Percentiles rank a stretch among this genome's conserved stretches.
These are phyloP conservation scores for Botrytis hyacinthi DNA, from an alignment of 2,329 filamentous ascomycete genomes.

Conservation along the genomic window DNA sequence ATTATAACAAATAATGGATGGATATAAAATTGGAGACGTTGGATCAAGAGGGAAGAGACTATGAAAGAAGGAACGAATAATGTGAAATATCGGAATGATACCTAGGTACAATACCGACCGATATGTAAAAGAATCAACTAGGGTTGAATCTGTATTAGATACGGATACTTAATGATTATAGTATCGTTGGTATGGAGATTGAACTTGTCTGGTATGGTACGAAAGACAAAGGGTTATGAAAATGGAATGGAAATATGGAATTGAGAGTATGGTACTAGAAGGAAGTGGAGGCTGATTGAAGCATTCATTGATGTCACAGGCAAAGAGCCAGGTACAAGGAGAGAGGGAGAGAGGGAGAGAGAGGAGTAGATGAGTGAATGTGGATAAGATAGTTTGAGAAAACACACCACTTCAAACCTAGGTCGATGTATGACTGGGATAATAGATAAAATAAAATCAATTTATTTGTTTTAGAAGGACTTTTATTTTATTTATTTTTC, in stretches of 20 bases:
- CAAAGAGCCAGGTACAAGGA: slow-evolving; percentile 17
- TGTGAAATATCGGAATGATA: slow-evolving; percentile 16
- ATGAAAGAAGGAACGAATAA: slow-evolving; percentile 16
- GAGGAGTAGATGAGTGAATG: neutral
- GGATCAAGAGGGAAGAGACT: neutral
- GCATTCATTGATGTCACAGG: slow-evolving; percentile 22
- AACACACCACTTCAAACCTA: neutral
- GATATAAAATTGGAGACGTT: slow-evolving; percentile 16
- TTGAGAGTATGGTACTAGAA: neutral
- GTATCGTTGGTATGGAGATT: slow-evolving; percentile 9
- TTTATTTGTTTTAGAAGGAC: neutral
- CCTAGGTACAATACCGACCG: slow-evolving; percentile 6
- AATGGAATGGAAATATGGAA: neutral
- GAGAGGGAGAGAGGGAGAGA: neutral
- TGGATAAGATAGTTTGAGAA: slow-evolving; percentile 4
- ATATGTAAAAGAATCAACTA: slow-evolving; percentile 15
- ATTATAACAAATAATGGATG: slow-evolving; percentile 10
- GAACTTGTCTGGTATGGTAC: slow-evolving; percentile 8
- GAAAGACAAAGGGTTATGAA: slow-evolving; percentile 15
- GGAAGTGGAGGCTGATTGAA: slow-evolving; percentile 18
- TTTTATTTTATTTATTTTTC: neutral
- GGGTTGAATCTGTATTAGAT: slow-evolving; percentile 14
- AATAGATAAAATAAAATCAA: neutral
- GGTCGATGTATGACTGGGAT: neutral
- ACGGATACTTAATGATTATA: slow-evolving; percentile 13